Base-by-base conservation (phyloP, 192 early-diverging fungal species). In the Coemansia sp. region DNA sequence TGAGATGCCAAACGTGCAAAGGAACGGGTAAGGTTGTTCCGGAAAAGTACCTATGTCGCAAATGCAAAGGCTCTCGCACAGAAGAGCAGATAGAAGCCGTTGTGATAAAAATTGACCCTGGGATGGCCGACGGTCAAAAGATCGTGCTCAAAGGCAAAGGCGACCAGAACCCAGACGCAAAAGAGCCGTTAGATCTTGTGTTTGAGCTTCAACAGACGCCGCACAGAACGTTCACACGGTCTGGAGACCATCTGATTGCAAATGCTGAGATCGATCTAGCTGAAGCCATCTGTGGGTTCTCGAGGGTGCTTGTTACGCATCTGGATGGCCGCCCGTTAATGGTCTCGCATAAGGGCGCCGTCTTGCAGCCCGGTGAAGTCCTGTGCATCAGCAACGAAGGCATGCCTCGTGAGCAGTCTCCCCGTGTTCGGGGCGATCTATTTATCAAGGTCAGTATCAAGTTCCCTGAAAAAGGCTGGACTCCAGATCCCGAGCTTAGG, bases 241-340 rank as follows among this genome's bases (percentile, higher is more conserved):
- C 86, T 55, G 94, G 91, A 14, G 83, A 88, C 32, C 92, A 98
- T 76, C 82, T 99, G 50, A 83, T 90, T 40, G 87, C 87, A 69
- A 86, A 88, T 36, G 88, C 89, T 32, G 89, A 87, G 32, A 93
- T 99, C 48, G 84, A 94, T 32, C 81, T 99, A 52, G 86, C 88
- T 1, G 96, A 96, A 58, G 95, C 96, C 0, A 85, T 99, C 13
- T 92, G 90, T 50, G 97, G 97, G 66, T 96, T 98, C 69, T 84
- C 88, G 19, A 91, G 88, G 53, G 77, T 87, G 20, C 72, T 92
- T 66, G 33, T 98, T 33, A 87, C 81, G 15, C 95, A 98, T 71
- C 62, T 99, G 22, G 95, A 98, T 61, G 93, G 94, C 63, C 88
- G 93, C 19, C 87, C 87, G 10, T 80, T 99, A 20, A 74, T 90